Evolutionary conservation across 805 yeast species (phyloP).

Genomic region (Cyberlindnera subsufficiens): DNA sequence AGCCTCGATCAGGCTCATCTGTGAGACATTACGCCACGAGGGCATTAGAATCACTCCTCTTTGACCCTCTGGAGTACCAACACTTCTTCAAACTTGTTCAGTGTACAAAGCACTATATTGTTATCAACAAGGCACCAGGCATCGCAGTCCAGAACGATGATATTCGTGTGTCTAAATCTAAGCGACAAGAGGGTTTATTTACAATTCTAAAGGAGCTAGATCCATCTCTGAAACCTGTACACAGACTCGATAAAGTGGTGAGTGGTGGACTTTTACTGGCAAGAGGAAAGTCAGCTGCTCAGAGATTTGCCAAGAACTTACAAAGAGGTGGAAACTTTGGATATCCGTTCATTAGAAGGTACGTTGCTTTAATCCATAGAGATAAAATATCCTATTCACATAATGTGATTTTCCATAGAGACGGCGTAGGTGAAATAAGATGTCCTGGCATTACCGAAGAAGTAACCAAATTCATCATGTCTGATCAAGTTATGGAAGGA

Average conservation of each 20-base stretch:
- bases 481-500: constrained; percentile 7
- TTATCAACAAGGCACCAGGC: constrained; percentile 32
- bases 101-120: constrained; percentile 1
- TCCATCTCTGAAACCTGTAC: constrained; percentile 26
- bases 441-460: background rate
- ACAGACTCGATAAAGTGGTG: constrained; percentile 33
- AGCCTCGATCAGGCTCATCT: no score
- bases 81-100: background rate
- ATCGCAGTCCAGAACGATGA: constrained; percentile 28
- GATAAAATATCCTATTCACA: background rate
- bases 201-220: constrained; percentile 4
- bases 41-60: background rate
- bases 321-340: constrained; percentile 32
- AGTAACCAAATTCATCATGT: constrained; percentile 11
- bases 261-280: constrained; percentile 37
- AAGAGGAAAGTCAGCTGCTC: constrained; percentile 27
- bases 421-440: no score
- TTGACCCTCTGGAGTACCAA: background rate
- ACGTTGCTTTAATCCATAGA: constrained; percentile 24
- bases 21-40: background rate
- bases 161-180: constrained; percentile 4
- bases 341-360: constrained; percentile 27
- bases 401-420: background rate
- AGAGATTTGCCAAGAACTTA: constrained; percentile 27
- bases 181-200: constrained; percentile 10